A percentile compares a stretch with the other conserved stretches of the same genome.
Evolutionary conservation across 2,329 filamentous ascomycete species (phyloP).

Genomic region (Amauroascus niger): DNA sequence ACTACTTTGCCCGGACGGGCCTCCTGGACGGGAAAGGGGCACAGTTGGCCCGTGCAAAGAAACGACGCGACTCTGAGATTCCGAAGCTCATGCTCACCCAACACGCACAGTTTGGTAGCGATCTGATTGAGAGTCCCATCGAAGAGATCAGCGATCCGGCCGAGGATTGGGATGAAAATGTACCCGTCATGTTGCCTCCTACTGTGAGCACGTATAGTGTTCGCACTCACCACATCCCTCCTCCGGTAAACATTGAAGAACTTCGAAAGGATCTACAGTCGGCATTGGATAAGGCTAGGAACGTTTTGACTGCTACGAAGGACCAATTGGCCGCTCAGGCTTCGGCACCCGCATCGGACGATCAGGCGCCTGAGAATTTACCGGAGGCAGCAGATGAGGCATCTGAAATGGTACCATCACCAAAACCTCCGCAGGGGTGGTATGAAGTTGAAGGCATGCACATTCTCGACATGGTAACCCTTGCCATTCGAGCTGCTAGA

Average conservation of each 20-base stretch:
- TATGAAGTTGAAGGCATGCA: slow-evolving; percentile 85
- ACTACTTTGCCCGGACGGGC: slow-evolving; percentile 94
- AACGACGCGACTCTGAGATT: slow-evolving; percentile 38
- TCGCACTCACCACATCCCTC: slow-evolving; percentile 68
- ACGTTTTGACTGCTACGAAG: slow-evolving; percentile 49
- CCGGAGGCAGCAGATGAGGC: slow-evolving; percentile 32
- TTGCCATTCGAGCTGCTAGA: slow-evolving; percentile 92
- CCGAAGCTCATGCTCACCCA: slow-evolving; percentile 34
- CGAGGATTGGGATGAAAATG: slow-evolving; percentile 45
- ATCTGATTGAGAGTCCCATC: slow-evolving; percentile 46
- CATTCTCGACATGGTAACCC: slow-evolving; percentile 80
- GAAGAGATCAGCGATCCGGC: slow-evolving; percentile 26
- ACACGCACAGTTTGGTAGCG: slow-evolving; percentile 33
- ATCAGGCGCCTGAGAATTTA: slow-evolving; percentile 24
- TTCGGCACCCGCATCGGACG: slow-evolving; percentile 18
- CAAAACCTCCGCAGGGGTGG: slow-evolving; percentile 51
- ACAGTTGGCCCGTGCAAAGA: slow-evolving; percentile 65
- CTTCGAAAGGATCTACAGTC: slow-evolving; percentile 61
- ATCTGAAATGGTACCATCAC: slow-evolving; percentile 18
- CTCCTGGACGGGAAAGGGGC: slow-evolving; percentile 87
- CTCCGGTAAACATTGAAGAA: slow-evolving; percentile 70
- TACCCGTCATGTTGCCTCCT: slow-evolving; percentile 80
- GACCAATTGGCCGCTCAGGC: slow-evolving; percentile 27
- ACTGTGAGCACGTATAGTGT: slow-evolving; percentile 94
- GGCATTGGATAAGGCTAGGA: slow-evolving; percentile 58